Evolutionary conservation across 352 stramenopile genomes (phyloP).

Genomic region (Globisporangium uncinulatum): DNA sequence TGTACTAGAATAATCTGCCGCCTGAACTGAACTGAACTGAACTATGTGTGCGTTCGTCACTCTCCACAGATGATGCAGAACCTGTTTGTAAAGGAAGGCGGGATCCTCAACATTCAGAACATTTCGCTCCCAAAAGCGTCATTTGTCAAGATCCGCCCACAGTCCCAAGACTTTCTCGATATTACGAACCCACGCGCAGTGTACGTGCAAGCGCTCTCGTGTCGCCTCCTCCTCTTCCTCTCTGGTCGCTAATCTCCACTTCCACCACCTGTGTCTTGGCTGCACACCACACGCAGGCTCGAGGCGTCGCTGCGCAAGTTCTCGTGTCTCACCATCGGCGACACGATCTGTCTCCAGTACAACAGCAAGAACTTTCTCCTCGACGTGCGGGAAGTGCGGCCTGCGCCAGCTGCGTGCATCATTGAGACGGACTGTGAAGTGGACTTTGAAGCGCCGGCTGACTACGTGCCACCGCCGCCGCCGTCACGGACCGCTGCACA

Average conservation of each 20-base stretch:
- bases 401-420: conserved; percentile 95
- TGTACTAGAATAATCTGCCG: no score
- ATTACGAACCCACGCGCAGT: conserved; percentile 98
- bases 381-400: conserved; percentile 96
- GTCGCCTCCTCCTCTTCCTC: not conserved
- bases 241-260: not conserved
- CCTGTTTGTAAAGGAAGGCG: conserved; percentile 91
- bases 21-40: not conserved
- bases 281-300: conserved; percentile 27
- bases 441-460: conserved; percentile 96
- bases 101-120: conserved; percentile 96
- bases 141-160: conserved; percentile 98
- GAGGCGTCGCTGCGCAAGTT: conserved; percentile 85
- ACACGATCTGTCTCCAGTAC: conserved; percentile 98
- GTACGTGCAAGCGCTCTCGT: conserved; percentile 38
- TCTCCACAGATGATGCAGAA: conserved; percentile 97
- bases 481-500: conserved; percentile 16
- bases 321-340: conserved; percentile 97
- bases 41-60: not conserved
- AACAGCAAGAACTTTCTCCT: conserved; percentile 99
- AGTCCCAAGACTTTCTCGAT: conserved; percentile 98
- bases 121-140: conserved; percentile 94
- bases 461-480: conserved; percentile 60
- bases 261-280: not conserved
- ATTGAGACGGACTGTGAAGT: conserved; percentile 99